Conservation (phyloP, 345 rosid genomes). For the Pseudoturritis turrita region DNA sequence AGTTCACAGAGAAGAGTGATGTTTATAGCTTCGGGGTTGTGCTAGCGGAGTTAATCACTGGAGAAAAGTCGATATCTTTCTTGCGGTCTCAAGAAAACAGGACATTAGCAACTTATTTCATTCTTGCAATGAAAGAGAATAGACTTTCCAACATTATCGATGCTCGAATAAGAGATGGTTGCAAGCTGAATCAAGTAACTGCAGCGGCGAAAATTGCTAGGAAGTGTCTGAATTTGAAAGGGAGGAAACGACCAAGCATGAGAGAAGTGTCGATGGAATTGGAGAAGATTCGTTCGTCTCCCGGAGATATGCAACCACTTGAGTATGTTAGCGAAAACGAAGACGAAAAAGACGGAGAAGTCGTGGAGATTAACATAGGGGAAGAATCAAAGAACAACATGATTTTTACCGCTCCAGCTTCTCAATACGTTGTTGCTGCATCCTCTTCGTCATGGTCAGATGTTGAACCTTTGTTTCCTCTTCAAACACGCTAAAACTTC, state of each 20-base stretch:
- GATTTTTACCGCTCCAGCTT: neutral
- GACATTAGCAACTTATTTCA: conserved; percentile 8
- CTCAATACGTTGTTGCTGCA: neutral
- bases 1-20: neutral
- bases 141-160: neutral
- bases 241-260: conserved; percentile 3
- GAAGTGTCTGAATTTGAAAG: conserved; percentile 9
- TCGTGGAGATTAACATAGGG: neutral
- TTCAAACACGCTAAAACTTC: neutral
- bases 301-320: neutral
- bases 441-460: no score
- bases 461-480: neutral
- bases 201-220: neutral
- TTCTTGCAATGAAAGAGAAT: neutral
- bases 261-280: neutral
- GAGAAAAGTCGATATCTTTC: neutral
- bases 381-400: neutral
- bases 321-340: neutral
- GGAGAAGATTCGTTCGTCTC: neutral
- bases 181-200: neutral
- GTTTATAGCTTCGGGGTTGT: neutral
- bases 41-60: neutral
- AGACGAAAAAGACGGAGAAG: neutral
- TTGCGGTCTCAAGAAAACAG: conserved; percentile 4
- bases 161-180: neutral